Percentiles rank a stretch among this genome's conserved stretches.
Conservation (phyloP, 2,329 filamentous ascomycete genomes). For the Fonsecaea monophora region DNA sequence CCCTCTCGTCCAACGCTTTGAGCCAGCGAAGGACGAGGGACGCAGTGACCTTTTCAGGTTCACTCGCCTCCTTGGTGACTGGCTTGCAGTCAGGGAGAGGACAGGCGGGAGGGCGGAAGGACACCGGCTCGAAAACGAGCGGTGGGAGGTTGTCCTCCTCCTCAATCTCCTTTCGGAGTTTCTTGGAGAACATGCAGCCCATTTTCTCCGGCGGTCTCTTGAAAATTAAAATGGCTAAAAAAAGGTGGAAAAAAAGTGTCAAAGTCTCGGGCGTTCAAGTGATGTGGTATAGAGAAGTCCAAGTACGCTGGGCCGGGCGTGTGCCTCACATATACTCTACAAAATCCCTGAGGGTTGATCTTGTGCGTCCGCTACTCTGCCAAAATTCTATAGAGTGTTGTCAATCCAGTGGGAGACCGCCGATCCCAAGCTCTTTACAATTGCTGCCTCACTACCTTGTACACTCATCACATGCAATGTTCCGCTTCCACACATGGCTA, state of each 20-base stretch:
- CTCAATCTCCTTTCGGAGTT: neutral
- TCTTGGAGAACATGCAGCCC: neutral
- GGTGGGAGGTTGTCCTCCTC: neutral
- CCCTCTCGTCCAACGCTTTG: too few species aligned
- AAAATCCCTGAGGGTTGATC: neutral
- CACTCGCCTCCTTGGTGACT: too few species aligned
- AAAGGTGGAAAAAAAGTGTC: neutral
- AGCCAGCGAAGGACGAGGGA: too few species aligned
- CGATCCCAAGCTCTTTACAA: neutral
- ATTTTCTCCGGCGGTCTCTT: neutral
- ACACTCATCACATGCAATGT: neutral
- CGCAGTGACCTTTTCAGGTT: too few species aligned
- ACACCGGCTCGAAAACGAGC: neutral
- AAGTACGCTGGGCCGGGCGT: neutral
- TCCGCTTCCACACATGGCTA: neutral
- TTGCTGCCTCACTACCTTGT: neutral
- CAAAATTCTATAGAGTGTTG: neutral
- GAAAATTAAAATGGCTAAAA: neutral
- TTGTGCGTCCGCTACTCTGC: neutral
- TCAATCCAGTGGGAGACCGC: neutral
- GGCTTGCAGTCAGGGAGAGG: neutral
- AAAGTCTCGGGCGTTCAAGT: neutral
- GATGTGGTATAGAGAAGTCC: neutral
- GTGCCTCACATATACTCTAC: neutral
- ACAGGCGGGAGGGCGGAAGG: neutral